These are phyloP conservation scores for Lindgomyces ingoldianus DNA, from an alignment of 495 filamentous ascomycete species.

Conservation along the genomic window DNA sequence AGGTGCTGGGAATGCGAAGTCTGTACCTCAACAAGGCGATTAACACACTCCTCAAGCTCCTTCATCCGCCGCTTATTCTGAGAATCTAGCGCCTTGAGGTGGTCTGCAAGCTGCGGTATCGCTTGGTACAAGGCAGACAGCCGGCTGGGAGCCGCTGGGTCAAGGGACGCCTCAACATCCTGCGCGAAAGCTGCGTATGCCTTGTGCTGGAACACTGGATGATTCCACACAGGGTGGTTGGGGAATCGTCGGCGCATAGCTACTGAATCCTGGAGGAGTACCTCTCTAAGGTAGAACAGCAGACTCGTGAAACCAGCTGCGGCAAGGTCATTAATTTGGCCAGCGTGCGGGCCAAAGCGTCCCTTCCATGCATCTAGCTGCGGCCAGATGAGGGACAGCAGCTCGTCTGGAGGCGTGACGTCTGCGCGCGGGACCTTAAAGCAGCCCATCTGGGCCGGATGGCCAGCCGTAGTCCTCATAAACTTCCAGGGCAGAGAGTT, in stretches of 20 bases:
- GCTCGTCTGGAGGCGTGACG: constrained; percentile 9
- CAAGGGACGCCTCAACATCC: neutral
- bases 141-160: constrained; percentile 3
- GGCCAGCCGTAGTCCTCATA: no score
- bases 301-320: constrained; percentile 3
- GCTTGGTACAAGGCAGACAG: constrained; percentile 5
- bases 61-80: neutral
- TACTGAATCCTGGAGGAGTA: constrained; percentile 10
- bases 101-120: constrained; percentile 4
- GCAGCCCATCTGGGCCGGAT: no score
- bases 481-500: no score
- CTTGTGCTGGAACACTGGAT: constrained; percentile 16
- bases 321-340: constrained; percentile 7
- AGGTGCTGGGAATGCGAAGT: constrained; percentile 1
- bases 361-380: no score
- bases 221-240: constrained; percentile 11
- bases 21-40: neutral
- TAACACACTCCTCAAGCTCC: constrained; percentile 1
- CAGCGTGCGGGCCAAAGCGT: no score
- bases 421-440: constrained; percentile 6
- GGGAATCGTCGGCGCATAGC: constrained; percentile 6
- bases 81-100: constrained; percentile 1
- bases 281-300: constrained; percentile 22
- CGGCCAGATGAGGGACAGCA: constrained; percentile 16
- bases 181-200: constrained; percentile 3